Base-by-base conservation (phyloP, 2,329 filamentous ascomycete genomes). In the Chalaropsis thielavioides region DNA sequence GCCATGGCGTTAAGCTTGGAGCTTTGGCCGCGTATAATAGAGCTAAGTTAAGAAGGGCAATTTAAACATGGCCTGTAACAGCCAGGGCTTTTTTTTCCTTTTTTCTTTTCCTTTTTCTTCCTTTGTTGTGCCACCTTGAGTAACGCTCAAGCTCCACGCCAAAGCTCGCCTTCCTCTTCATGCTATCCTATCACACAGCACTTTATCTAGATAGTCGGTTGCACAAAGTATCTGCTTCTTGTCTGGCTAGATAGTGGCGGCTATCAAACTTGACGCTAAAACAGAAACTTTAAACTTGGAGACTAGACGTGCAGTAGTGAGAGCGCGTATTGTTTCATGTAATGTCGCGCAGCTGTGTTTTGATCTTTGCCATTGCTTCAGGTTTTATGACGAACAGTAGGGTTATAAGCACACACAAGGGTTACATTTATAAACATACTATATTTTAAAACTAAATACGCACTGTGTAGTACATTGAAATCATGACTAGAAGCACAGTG, bases 231-330 rank as follows among this genome's bases (percentile, higher is more conserved):
- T 46, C n/a, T 46, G 43, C n/a, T 46, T 19, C 15, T 46, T 46
- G n/a, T 46, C 3, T n/a, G 15, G 15, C 43, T n/a, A 46, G 43
- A 46, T n/a, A 6, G 7, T 6, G 17, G 27, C 31, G 27, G 15
- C 54, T 38, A 58, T 58, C 27, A 58, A 58, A 58, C 54, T 38
- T n/a, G 13, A 17, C 54, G 54, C 54, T 58, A 58, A 58, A 58
- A 58, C 54, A 19, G 2, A 58, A 38, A 35, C 13, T 8, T 46
- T 46, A 8, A 5, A 46, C 43, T 8, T 19, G 10, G 1, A 46
- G n/a, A 46, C 15, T 38, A 38, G 35, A 2, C 43, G 6, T 6
- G 43, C 15, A n/a, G 43, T 19, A 8, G 8, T n/a, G 3, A n/a
- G 15, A 46, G n/a, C n/a, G 15, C 6, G 3, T n/a, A 7, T 11